Evolutionary conservation across 768 basidiomycete genomes (phyloP).

Genomic region (Gymnopilus dilepis): DNA sequence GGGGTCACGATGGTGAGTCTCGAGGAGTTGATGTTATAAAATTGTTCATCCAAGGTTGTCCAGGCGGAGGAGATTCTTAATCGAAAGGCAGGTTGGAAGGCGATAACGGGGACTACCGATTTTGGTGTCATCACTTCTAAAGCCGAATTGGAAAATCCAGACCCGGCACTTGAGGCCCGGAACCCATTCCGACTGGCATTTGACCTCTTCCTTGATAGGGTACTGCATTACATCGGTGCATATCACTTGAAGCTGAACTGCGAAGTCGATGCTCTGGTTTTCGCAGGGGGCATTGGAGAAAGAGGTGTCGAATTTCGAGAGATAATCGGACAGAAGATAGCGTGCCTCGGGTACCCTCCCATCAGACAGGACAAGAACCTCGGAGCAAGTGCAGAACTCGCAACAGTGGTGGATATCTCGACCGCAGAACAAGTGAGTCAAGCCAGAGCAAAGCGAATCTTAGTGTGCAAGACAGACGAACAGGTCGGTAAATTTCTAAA

Average conservation of each 20-base stretch:
- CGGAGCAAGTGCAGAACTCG: slow-evolving; percentile 39
- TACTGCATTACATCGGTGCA: slow-evolving; percentile 72
- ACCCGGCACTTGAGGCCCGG: slow-evolving; percentile 28
- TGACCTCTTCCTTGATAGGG: slow-evolving; percentile 77
- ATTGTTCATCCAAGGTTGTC: slow-evolving; percentile 2
- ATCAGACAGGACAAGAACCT: slow-evolving; percentile 56
- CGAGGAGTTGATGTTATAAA: not conserved
- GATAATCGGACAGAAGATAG: slow-evolving; percentile 57
- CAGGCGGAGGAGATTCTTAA: slow-evolving; percentile 79
- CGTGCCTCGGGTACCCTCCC: slow-evolving; percentile 63
- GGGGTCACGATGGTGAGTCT: slow-evolving; percentile 55
- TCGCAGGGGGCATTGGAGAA: slow-evolving; percentile 91
- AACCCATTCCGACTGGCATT: slow-evolving; percentile 68
- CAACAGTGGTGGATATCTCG: slow-evolving; percentile 51
- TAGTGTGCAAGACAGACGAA: slow-evolving; percentile 74
- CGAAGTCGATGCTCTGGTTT: slow-evolving; percentile 78
- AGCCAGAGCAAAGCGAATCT: slow-evolving; percentile 33
- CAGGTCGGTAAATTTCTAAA: slow-evolving; percentile 45
- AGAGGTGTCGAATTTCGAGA: slow-evolving; percentile 62
- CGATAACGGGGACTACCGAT: slow-evolving; percentile 81
- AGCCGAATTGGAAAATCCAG: slow-evolving; percentile 38
- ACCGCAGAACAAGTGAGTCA: slow-evolving; percentile 30
- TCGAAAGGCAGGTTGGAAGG: slow-evolving; percentile 77
- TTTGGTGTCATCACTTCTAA: slow-evolving; percentile 69
- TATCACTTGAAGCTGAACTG: slow-evolving; percentile 77